Percentiles rank a stretch among this genome's conserved stretches.
Conservation (phyloP, 2,329 filamentous ascomycete species). For the Alternaria sp. region DNA sequence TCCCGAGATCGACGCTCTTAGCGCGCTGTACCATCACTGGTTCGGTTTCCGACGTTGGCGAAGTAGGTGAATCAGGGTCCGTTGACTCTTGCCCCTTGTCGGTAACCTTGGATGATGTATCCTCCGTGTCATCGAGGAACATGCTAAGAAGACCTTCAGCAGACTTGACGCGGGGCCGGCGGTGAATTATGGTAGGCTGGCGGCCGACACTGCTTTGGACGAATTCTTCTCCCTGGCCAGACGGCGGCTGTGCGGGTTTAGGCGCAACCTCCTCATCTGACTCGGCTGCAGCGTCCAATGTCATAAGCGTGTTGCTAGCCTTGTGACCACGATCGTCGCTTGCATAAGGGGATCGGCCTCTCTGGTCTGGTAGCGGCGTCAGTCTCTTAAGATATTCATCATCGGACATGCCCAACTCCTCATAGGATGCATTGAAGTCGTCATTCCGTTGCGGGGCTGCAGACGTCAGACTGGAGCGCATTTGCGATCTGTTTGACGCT, state of each 20-base stretch:
- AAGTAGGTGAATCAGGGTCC: constrained; percentile 44
- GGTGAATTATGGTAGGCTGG: constrained; percentile 71
- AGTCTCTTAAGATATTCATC: constrained; percentile 77
- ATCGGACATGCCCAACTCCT: constrained; percentile 71
- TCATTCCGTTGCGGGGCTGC: constrained; percentile 56
- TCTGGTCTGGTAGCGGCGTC: constrained; percentile 58
- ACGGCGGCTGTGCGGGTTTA: constrained; percentile 33
- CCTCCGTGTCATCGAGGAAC: constrained; percentile 51
- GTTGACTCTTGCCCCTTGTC: constrained; percentile 39
- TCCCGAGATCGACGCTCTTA: constrained; percentile 73
- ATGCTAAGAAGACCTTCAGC: constrained; percentile 67
- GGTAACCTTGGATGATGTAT: constrained; percentile 46
- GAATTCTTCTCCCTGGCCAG: constrained; percentile 51
- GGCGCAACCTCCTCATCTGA: constrained; percentile 52
- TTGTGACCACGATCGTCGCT: constrained; percentile 42
- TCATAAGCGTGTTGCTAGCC: constrained; percentile 59
- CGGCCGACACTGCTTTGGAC: constrained; percentile 63
- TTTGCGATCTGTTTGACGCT: constrained; percentile 55
- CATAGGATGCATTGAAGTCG: constrained; percentile 67
- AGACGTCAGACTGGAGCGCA: constrained; percentile 59
- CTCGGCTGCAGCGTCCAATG: constrained; percentile 46
- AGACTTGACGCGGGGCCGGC: constrained; percentile 65
- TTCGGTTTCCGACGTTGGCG: constrained; percentile 44
- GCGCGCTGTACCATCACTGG: constrained; percentile 65
- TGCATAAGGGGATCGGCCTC: constrained; percentile 41